Evolutionary conservation across 108 stramenopile species (phyloP), one percentile per base, ranked within the genome.

Genomic region (Discostella stelligeroides): DNA sequence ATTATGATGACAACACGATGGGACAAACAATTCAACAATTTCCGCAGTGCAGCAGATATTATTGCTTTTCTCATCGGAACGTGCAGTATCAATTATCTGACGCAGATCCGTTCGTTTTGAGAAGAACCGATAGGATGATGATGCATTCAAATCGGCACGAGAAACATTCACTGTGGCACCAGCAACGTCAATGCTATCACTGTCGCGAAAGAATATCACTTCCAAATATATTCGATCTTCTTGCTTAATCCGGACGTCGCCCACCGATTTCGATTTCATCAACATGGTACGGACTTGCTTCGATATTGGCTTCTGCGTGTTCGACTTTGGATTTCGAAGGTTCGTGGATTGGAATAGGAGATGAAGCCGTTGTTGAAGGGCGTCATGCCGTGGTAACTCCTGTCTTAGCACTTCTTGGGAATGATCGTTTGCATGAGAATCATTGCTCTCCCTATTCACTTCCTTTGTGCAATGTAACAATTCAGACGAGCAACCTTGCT

Each of bases 211-310:
- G 15, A 72, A 17, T 25, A 90, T 63, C 9, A 84, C 66, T 40
- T 88, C 82, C 9, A 92, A 79, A 57, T 92, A 85, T 13, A 88
- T 25, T 37, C 91, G 84, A 86, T 92, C 53, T 39, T 82, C 74
- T 58, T 74, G 75, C 43, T 86, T 80, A 39, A 92, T 53, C 1
- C 40, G 40, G 25, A 73, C 59, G 53, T 81, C 76, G 15, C 91
- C 91, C 10, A 80, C 85, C n/a, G 85, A 84, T 45, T 88, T 79
- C 27, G 83, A 85, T 64, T 90, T 89, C 21, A 89, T 77, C 25
- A 92, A 61, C 91, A 92, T 89, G 7, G 63, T 45, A 10, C 79
- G 84, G 2, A 92, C 87, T 84, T 92, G 87, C 41, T 80, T 75
- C 7, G 88, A 88, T 42, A 78, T 77, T 34, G 82, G 73, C 47